These are phyloP conservation scores for Tardiomyces depauwii DNA, from an alignment of 1,139 yeast genomes.

Conservation along the genomic window DNA sequence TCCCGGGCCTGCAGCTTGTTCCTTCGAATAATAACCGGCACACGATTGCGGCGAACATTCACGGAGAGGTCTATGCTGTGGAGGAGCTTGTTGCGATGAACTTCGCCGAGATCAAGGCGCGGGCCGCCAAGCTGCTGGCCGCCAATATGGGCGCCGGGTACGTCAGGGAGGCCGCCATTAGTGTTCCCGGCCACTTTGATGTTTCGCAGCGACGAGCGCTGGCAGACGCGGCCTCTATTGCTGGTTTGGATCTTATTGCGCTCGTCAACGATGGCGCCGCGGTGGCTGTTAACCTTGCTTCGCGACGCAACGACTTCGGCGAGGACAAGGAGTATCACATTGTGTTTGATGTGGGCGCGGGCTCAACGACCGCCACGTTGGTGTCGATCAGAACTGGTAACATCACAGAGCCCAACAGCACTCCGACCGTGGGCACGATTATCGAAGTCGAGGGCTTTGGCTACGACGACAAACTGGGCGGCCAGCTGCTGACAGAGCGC, in stretches of 20 bases:
- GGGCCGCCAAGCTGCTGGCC: constrained; percentile 46
- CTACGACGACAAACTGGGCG: constrained; percentile 57
- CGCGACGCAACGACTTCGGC: constrained; percentile 30
- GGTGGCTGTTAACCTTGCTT: constrained; percentile 68
- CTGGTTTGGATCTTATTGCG: constrained; percentile 55
- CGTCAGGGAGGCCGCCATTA: constrained; percentile 57
- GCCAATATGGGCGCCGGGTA: constrained; percentile 17
- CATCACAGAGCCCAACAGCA: constrained; percentile 10
- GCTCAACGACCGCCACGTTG: constrained; percentile 77
- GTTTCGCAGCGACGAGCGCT: constrained; percentile 61
- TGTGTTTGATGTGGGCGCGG: constrained; percentile 88
- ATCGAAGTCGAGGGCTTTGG: constrained; percentile 68
- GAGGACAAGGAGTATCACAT: constrained; percentile 48
- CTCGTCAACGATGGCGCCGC: constrained; percentile 86
- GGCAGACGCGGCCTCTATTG: constrained; percentile 59
- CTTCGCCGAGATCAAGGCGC: constrained; percentile 48
- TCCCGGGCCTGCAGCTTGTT: constrained; percentile 51
- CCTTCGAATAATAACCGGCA: constrained; percentile 36
- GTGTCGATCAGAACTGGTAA: constrained; percentile 37
- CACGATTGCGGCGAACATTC: constrained; percentile 44
- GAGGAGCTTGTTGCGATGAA: constrained; percentile 87
- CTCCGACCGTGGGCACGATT: constrained; percentile 29
- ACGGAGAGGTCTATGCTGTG: constrained; percentile 39
- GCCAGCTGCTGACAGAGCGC: constrained; percentile 56
- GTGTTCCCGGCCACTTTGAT: constrained; percentile 66